Evolutionary conservation across 106 monocot genomes (phyloP), one percentile per base, ranked within the genome.

Genomic region (Phalaenopsis equestris): DNA sequence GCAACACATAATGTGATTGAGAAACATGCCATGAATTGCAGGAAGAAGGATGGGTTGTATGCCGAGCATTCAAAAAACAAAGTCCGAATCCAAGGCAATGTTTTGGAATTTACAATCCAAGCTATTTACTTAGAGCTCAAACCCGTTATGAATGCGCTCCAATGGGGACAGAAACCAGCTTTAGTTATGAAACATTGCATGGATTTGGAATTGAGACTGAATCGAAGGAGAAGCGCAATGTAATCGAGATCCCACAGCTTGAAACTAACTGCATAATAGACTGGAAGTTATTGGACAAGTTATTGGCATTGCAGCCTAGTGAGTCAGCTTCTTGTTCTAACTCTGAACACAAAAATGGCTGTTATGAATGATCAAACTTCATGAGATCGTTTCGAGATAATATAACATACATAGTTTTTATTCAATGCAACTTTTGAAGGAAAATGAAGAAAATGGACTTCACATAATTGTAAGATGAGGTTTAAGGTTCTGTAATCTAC

Each of bases 1-100:
- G 43, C 11, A 52, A 12, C 14, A 12, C 52, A 52, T 12, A 52
- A 52, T 52, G 52, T 52, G 52, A 52, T 12, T 2, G 52, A 52
- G 11, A 10, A 52, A 5, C 72, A 38, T 41, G 64, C 24, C 24
- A 52, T 52, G 64, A n/a, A 72, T 23, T 83, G 80, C 86, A 89
- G 89, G 89, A 89, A 82, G 89, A 89, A 82, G 89, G 89, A 67
- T 89, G 89, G 89, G 89, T 87, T 0, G 89, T 89, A 10, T 89
- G 89, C 64, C 81, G 89, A 14, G 89, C 89, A 42, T 89, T 89
- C 77, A 79, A 82, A 37, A 89, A 89, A 58, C 89, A 86, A 7
- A 84, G 4, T 58, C 84, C 89, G 1, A 87, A 56, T 72, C 86
- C 82, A 78, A 84, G 86, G 80, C 89, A 76, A 57, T 73, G 38